Percentiles rank a stretch among this genome's conserved stretches.
Evolutionary conservation across 2,329 filamentous ascomycete genomes (phyloP).

Genomic region (Pezicula neosporulosa): DNA sequence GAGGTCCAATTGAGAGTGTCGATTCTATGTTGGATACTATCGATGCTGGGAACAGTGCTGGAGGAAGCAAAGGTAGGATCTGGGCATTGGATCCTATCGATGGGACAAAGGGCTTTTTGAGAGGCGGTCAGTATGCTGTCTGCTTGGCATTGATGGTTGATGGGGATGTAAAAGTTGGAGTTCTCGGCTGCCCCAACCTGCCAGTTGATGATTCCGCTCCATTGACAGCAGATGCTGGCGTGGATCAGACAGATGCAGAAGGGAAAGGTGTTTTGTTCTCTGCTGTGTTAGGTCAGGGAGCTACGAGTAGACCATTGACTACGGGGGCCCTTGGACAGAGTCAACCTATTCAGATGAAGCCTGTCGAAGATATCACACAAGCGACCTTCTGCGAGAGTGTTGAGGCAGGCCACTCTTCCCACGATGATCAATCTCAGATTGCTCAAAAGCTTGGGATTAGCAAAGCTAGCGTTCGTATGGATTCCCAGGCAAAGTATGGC

Average conservation of each 20-base stretch:
- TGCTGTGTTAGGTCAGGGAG: conserved; percentile 75
- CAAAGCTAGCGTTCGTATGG: conserved; percentile 87
- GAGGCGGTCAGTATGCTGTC: conserved; percentile 95
- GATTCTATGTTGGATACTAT: conserved; percentile 66
- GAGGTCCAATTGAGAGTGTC: conserved; percentile 62
- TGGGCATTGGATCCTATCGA: conserved; percentile 98
- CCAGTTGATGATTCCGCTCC: conserved; percentile 77
- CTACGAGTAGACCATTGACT: conserved; percentile 71
- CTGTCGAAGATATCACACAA: conserved; percentile 67
- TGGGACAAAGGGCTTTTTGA: conserved; percentile 94
- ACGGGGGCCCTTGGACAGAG: conserved; percentile 49
- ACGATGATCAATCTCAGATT: conserved; percentile 83
- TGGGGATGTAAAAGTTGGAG: conserved; percentile 89
- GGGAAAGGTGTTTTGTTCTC: conserved; percentile 87
- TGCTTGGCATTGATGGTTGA: conserved; percentile 90
- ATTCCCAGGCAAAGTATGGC: conserved; percentile 97
- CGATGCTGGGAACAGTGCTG: conserved; percentile 65
- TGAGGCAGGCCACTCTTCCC: conserved; percentile 86
- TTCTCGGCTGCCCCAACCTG: conserved; percentile 92
- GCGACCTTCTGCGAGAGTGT: conserved; percentile 97
- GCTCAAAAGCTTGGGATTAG: conserved; percentile 84
- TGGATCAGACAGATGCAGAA: conserved; percentile 68
- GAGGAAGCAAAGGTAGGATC: conserved; percentile 73
- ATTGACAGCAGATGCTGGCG: conserved; percentile 68
- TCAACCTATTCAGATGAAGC: conserved; percentile 75